phyloP scores from a whole-genome alignment of 331 rosid genomes.

The Spiraea crenata region DNA sequence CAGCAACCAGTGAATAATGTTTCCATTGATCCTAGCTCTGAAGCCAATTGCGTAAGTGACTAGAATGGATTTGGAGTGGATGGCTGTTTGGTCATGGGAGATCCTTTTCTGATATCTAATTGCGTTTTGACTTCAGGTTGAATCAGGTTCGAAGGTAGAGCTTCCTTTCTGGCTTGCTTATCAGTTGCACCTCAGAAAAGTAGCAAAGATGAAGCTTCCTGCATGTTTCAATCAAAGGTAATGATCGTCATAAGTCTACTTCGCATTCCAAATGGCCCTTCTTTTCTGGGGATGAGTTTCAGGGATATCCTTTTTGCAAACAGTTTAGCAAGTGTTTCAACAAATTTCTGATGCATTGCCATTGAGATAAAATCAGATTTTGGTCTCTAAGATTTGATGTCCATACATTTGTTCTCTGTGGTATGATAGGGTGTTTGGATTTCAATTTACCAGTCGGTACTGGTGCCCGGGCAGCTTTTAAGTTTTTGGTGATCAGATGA shows the following conservation, averaged over 20 bases:
- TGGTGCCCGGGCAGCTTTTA: slow-evolving; percentile 3
- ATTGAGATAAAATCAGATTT: too few species aligned
- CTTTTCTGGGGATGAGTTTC: too few species aligned
- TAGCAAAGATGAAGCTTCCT: slow-evolving; percentile 62
- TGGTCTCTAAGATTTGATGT: not conserved
- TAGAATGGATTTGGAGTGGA: slow-evolving; percentile 7
- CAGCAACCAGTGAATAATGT: slow-evolving; percentile 79
- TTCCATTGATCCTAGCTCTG: slow-evolving; percentile 86
- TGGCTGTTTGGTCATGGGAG: not conserved
- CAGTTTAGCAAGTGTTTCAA: not conserved
- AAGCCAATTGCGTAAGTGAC: slow-evolving; percentile 59
- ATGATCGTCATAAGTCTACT: slow-evolving; percentile 1
- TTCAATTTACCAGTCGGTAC: slow-evolving; percentile 10
- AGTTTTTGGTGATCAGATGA: not conserved
- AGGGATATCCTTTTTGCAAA: not conserved
- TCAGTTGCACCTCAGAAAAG: slow-evolving; percentile 76
- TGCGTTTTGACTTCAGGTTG: slow-evolving; percentile 62
- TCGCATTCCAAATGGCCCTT: slow-evolving; percentile 6
- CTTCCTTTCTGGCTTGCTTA: slow-evolving; percentile 96
- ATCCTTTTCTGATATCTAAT: slow-evolving; percentile 27
- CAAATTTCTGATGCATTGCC: not conserved
- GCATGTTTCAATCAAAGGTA: slow-evolving; percentile 89
- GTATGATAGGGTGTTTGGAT: not conserved
- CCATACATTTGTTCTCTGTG: not conserved
- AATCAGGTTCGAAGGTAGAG: slow-evolving; percentile 83